Percentiles rank a stretch among this genome's conserved stretches.
These are phyloP conservation scores for Obelidium mucronatum DNA, from an alignment of 192 early-diverging fungal species.

Conservation along the genomic window DNA sequence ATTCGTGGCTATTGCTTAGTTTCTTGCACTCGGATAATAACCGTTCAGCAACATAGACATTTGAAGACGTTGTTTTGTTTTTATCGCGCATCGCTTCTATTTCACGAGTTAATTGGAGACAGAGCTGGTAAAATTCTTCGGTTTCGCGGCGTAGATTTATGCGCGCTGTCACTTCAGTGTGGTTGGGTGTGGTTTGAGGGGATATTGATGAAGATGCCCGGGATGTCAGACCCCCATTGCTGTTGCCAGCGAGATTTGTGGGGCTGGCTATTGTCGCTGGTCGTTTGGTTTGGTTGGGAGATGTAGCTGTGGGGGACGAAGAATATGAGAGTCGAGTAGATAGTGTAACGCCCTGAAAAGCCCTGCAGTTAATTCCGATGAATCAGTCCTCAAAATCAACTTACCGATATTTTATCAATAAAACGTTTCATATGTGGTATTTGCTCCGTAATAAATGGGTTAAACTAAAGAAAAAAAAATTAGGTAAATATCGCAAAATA, in stretches of 20 bases:
- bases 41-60: slow-evolving; percentile 23
- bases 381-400: slow-evolving; percentile 3
- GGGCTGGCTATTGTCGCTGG: too few relatives aligned
- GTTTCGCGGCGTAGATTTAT: slow-evolving; percentile 34
- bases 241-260: too few relatives aligned
- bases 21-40: slow-evolving; percentile 7
- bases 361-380: neutral
- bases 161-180: neutral
- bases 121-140: slow-evolving; percentile 34
- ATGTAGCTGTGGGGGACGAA: too few relatives aligned
- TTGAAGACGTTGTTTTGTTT: neutral
- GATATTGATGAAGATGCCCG: neutral
- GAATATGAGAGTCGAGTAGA: too few relatives aligned
- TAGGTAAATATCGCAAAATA: neutral
- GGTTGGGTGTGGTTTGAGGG: neutral
- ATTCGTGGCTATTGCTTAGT: slow-evolving; percentile 6
- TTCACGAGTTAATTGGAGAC: slow-evolving; percentile 1
- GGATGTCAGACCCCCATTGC: too few relatives aligned
- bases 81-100: neutral
- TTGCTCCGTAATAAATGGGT: slow-evolving; percentile 55
- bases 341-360: neutral
- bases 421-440: slow-evolving; percentile 57
- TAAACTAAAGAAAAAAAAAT: slow-evolving; percentile 39
- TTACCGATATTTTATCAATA: slow-evolving; percentile 57
- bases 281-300: too few relatives aligned